Percentiles rank a stretch among this genome's conserved stretches.
phyloP scores from a whole-genome alignment of 805 yeast species.

The Candida silvicultrix region DNA sequence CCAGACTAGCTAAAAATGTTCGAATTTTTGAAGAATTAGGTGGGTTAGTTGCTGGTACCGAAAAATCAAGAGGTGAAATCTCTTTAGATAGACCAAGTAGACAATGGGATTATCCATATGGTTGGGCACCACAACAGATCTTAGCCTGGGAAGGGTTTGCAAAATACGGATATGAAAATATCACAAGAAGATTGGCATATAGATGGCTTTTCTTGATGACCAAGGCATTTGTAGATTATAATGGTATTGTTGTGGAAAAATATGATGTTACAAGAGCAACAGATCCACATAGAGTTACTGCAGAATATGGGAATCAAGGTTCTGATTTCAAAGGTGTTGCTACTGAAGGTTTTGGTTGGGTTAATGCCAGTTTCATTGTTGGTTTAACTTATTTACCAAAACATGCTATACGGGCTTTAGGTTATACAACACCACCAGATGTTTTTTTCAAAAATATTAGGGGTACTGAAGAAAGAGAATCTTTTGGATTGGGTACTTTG shows the following conservation, averaged over 20 bases:
- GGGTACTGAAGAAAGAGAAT: slow-evolving; percentile 14
- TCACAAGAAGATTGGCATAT: slow-evolving; percentile 66
- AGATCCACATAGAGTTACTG: slow-evolving; percentile 87
- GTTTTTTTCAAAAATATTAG: slow-evolving; percentile 20
- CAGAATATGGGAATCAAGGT: slow-evolving; percentile 97
- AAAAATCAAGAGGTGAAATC: slow-evolving; percentile 63
- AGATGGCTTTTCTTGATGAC: slow-evolving; percentile 91
- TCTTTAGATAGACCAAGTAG: slow-evolving; percentile 72
- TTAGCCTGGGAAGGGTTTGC: slow-evolving; percentile 84
- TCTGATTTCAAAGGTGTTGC: slow-evolving; percentile 88
- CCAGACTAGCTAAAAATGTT: slow-evolving; percentile 50
- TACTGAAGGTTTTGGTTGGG: slow-evolving; percentile 98
- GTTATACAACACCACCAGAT: slow-evolving; percentile 39
- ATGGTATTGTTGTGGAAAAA: slow-evolving; percentile 93
- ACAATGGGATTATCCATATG: slow-evolving; percentile 98
- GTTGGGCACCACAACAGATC: slow-evolving; percentile 99
- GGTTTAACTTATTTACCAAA: slow-evolving; percentile 64
- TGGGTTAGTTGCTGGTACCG: slow-evolving; percentile 83
- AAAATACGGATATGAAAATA: slow-evolving; percentile 61
- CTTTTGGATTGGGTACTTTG: slow-evolving; percentile 13
- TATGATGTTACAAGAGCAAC: slow-evolving; percentile 81
- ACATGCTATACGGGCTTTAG: slow-evolving; percentile 70
- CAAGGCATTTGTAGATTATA: slow-evolving; percentile 82
- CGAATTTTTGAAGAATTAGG: slow-evolving; percentile 78
- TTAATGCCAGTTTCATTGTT: slow-evolving; percentile 74